These are phyloP conservation scores for Didymella pomorum DNA, from an alignment of 2,329 filamentous ascomycete genomes.

Conservation along the genomic window DNA sequence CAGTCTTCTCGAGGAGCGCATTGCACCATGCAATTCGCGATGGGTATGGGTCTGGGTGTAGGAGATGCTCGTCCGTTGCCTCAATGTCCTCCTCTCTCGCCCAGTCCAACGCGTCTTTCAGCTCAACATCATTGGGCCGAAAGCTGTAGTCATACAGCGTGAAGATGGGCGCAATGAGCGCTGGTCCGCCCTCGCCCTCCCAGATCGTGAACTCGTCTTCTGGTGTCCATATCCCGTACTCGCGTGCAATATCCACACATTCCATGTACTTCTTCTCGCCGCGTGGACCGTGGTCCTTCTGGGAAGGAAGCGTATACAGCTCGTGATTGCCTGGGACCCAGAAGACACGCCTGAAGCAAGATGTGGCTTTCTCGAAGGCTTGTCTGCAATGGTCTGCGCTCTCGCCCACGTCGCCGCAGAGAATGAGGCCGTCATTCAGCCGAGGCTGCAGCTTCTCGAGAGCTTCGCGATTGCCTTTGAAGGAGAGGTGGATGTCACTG, in stretches of 20 bases:
- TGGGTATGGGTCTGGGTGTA: conserved; percentile 56
- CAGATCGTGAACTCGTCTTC: conserved; percentile 64
- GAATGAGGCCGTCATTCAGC: conserved; percentile 55
- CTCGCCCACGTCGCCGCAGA: conserved; percentile 55
- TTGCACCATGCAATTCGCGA: conserved; percentile 57
- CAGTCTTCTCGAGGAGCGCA: conserved; percentile 51
- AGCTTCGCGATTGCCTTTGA: conserved; percentile 56
- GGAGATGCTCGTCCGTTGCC: conserved; percentile 56
- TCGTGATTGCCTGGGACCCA: conserved; percentile 68
- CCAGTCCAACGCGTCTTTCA: conserved; percentile 59
- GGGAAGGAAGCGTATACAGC: conserved; percentile 60
- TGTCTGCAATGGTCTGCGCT: conserved; percentile 43
- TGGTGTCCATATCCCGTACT: conserved; percentile 63
- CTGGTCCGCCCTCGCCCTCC: conserved; percentile 61
- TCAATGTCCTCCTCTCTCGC: conserved; percentile 56
- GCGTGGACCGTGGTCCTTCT: conserved; percentile 49
- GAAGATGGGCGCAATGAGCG: conserved; percentile 64
- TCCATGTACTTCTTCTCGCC: conserved; percentile 64
- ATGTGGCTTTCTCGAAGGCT: conserved; percentile 51
- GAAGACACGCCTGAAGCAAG: conserved; percentile 58
- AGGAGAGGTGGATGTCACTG: conserved; percentile 57
- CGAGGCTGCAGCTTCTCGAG: conserved; percentile 52
- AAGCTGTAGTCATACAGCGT: conserved; percentile 69
- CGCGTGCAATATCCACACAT: conserved; percentile 62
- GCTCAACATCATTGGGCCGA: conserved; percentile 58